phyloP scores from a whole-genome alignment of 768 basidiomycete species.

The Lactifluus volemus region DNA sequence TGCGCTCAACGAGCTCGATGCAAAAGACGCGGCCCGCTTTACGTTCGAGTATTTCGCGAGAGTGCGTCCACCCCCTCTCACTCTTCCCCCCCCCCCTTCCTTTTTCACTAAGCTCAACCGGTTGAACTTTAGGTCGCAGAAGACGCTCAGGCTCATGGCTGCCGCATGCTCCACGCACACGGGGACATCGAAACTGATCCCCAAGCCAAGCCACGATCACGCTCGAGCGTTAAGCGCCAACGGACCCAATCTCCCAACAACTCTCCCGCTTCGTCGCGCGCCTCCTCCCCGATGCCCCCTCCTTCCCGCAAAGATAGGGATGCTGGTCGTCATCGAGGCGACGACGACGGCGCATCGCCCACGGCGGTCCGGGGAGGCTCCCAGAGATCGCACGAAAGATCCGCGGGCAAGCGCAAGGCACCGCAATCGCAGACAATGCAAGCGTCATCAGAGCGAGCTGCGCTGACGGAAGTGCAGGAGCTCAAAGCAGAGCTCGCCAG shows the following conservation, averaged over 20 bases:
- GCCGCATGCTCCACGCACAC: not conserved
- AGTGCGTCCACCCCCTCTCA: not conserved
- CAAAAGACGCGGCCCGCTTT: conserved; percentile 3
- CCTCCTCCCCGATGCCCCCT: not conserved
- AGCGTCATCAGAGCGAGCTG: not conserved
- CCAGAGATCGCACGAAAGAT: not conserved
- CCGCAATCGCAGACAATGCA: not conserved
- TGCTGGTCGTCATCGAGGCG: not conserved
- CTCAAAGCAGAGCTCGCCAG: conserved; percentile 8
- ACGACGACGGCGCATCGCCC: not conserved
- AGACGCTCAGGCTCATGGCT: conserved; percentile 1
- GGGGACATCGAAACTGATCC: not conserved
- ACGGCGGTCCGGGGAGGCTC: not conserved
- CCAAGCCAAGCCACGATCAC: not conserved
- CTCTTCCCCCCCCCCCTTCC: no score
- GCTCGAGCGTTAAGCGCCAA: not conserved
- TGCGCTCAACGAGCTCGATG: conserved; percentile 1
- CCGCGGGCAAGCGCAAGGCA: not conserved
- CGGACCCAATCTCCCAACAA: not conserved
- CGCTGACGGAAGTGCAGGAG: not conserved
- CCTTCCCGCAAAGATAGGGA: not conserved
- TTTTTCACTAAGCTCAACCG: no score
- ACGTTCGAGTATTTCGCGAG: conserved; percentile 2
- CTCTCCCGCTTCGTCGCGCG: not conserved
- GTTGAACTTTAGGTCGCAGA: not conserved